Evolutionary conservation across 805 yeast species (phyloP).

Genomic region (Sugiyamaella mastotermitis): DNA sequence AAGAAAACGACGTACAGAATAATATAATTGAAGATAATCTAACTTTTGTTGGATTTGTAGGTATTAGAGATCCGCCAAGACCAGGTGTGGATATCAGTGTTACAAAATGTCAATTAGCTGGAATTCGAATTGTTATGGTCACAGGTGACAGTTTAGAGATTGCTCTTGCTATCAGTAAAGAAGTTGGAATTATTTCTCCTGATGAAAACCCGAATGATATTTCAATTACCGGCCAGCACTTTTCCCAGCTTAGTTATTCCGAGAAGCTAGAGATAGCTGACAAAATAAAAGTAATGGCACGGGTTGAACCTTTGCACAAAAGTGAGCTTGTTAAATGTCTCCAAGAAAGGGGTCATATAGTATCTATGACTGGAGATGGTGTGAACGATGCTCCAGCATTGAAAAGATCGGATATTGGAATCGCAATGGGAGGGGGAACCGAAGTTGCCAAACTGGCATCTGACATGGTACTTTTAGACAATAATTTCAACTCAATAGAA

Average conservation of each 20-base stretch:
- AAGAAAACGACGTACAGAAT: no score
- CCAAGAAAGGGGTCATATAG: constrained; percentile 54
- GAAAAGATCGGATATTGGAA: constrained; percentile 74
- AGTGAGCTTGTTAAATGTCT: constrained; percentile 75
- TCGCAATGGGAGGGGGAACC: constrained; percentile 81
- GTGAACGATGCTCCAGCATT: constrained; percentile 76
- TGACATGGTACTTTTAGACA: constrained; percentile 69
- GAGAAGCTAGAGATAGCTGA: constrained; percentile 58
- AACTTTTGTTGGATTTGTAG: constrained; percentile 61
- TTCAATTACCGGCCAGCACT: constrained; percentile 65
- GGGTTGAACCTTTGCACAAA: constrained; percentile 80
- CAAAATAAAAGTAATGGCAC: constrained; percentile 69
- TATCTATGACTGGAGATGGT: constrained; percentile 84
- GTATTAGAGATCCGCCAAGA: constrained; percentile 79
- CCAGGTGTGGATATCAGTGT: constrained; percentile 62
- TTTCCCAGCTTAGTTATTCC: constrained; percentile 55
- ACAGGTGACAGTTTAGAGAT: constrained; percentile 81
- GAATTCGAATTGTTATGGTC: constrained; percentile 73
- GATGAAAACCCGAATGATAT: constrained; percentile 50
- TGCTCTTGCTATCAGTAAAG: constrained; percentile 73
- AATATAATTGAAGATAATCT: constrained; percentile 53
- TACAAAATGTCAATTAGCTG: constrained; percentile 62
- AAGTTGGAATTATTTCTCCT: constrained; percentile 68
- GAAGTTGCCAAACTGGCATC: constrained; percentile 84
- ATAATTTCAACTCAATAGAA: constrained; percentile 72